Base-by-base conservation (phyloP, 1,139 yeast genomes). In the Pichia sp. region DNA sequence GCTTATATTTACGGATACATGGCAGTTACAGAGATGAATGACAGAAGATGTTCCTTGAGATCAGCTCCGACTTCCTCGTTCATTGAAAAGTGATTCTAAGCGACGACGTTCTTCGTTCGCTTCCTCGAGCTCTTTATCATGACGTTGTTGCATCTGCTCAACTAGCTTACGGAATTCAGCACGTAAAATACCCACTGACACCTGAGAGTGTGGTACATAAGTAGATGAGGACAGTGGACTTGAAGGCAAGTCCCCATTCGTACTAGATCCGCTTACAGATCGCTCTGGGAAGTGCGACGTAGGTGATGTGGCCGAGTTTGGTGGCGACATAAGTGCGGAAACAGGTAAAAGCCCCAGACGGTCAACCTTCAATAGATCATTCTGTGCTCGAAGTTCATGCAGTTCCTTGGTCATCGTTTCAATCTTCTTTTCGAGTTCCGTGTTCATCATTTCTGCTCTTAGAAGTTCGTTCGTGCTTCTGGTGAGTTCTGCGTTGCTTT, bases 161-260 rank as follows among this genome's bases (percentile, higher is more conserved):
- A 82, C 78, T 29, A 82, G 69, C 49, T 74, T 75, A 51, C 76
- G 77, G 62, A 83, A 83, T 56, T 83, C 88, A 47, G 77, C 72
- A 39, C 87, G 66, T 48, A 83, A 61, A 2, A 79, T 74, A 5
- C 41, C 35, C 3, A 40, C 44, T 5, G 22, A 27, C 22, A n/a
- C 22, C 7, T 27, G 22, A 12, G 33, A 30, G 5, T n/a, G 20
- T 10, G 34, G 20, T 5, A n/a, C n/a, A n/a, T n/a, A n/a, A n/a
- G n/a, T n/a, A n/a, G n/a, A n/a, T n/a, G n/a, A n/a, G 3, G n/a
- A n/a, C n/a, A n/a, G n/a, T n/a, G n/a, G n/a, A n/a, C n/a, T n/a
- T n/a, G n/a, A n/a, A n/a, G n/a, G n/a, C n/a, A n/a, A n/a, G n/a
- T n/a, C n/a, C n/a, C n/a, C n/a, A n/a, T n/a, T n/a, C n/a, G n/a